Evolutionary conservation across 345 rosid species (phyloP).

Genomic region (Turnera subulata): DNA sequence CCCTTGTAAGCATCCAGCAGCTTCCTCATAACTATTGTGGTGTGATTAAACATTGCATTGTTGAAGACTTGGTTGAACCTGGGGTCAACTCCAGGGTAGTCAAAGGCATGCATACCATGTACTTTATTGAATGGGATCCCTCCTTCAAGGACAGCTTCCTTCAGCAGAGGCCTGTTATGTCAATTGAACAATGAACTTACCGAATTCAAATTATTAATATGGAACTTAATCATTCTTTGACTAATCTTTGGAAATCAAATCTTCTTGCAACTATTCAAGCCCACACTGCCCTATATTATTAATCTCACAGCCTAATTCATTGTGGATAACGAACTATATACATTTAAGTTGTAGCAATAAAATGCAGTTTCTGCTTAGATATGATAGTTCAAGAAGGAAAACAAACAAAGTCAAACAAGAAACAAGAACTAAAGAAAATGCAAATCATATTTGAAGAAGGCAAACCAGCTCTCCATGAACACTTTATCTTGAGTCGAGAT

Average conservation of each 20-base stretch:
- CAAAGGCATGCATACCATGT: not conserved
- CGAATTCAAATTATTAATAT: too few relatives aligned
- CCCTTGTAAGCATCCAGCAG: not conserved
- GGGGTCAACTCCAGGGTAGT: not conserved
- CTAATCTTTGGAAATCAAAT: too few relatives aligned
- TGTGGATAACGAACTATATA: too few relatives aligned
- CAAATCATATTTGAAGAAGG: not conserved
- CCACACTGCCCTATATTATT: too few relatives aligned
- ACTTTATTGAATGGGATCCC: not conserved
- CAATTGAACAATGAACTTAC: too few relatives aligned
- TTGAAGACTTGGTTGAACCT: conserved; percentile 3
- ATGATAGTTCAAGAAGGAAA: not conserved
- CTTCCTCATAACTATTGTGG: not conserved
- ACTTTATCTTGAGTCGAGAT: conserved; percentile 7
- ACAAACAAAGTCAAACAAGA: too few relatives aligned
- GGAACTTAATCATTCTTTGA: too few relatives aligned
- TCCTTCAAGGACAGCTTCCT: conserved; percentile 7
- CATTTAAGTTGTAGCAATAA: too few relatives aligned
- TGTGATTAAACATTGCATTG: conserved; percentile 5
- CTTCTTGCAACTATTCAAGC: too few relatives aligned
- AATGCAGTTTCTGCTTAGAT: too few relatives aligned
- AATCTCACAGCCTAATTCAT: too few relatives aligned
- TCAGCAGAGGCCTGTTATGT: conserved; percentile 1
- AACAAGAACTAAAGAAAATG: not conserved
- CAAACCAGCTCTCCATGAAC: conserved; percentile 9